Conservation (phyloP, 257 asterid genomes). For the Linderniella brevidens region DNA sequence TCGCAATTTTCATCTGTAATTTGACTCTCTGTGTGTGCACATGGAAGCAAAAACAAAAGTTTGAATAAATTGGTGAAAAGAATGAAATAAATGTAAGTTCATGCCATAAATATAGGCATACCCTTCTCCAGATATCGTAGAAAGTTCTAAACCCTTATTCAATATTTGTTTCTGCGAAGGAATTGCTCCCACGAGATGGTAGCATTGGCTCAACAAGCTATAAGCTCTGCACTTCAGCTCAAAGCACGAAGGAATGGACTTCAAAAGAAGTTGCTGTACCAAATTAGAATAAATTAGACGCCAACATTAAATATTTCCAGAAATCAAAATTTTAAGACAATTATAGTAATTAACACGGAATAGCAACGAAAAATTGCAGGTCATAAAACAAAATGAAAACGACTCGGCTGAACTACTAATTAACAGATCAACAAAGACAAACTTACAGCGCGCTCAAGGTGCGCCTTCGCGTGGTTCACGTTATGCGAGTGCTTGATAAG, state of each 20-base stretch:
- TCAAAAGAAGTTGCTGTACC: conserved; percentile 90
- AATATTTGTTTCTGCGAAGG: conserved; percentile 85
- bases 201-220: conserved; percentile 90
- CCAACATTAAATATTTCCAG: neutral
- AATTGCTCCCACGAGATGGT: conserved; percentile 97
- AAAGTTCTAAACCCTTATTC: conserved; percentile 74
- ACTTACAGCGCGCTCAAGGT: conserved; percentile 80
- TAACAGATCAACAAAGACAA: conserved; percentile 3
- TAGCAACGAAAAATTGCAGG: conserved; percentile 1
- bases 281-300: conserved; percentile 8
- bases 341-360: neutral
- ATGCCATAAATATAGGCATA: conserved; percentile 17
- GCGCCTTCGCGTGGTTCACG: conserved; percentile 80
- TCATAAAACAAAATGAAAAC: conserved; percentile 3
- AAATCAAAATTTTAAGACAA: neutral
- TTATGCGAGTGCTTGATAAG: conserved; percentile 84
- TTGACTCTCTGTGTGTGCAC: too few relatives aligned
- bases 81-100: too few relatives aligned
- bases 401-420: neutral
- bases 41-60: too few relatives aligned
- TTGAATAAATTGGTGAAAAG: too few relatives aligned
- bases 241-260: conserved; percentile 92
- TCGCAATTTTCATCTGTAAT: too few relatives aligned
- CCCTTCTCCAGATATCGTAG: conserved; percentile 85
- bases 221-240: conserved; percentile 95